phyloP scores from a whole-genome alignment of 202 grass and related monocot genomes.

The Zizania palustris region DNA sequence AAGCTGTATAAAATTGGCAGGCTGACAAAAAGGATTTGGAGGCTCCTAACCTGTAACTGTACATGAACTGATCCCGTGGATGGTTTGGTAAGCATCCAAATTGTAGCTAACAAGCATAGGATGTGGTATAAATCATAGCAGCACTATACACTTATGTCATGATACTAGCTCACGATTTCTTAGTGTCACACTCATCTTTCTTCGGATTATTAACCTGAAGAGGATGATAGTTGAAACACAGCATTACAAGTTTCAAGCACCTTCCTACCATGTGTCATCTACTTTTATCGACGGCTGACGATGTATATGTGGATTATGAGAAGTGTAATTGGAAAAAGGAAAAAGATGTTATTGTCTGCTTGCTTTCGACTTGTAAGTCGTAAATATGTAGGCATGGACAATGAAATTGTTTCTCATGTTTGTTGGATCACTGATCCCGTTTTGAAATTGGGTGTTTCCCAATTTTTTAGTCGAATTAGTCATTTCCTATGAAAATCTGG shows the following conservation, averaged over 20 bases:
- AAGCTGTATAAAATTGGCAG: slow-evolving; percentile 70
- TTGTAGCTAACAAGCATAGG: neutral
- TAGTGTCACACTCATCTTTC: neutral
- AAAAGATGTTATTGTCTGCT: neutral
- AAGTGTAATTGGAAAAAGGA: neutral
- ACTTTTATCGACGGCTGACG: slow-evolving; percentile 15
- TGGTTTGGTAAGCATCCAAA: neutral
- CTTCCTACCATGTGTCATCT: neutral
- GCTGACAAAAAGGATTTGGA: slow-evolving; percentile 65
- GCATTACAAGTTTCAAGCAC: neutral
- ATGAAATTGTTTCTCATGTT: no score
- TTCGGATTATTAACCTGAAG: slow-evolving; percentile 10
- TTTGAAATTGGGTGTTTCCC: no score
- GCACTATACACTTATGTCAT: neutral
- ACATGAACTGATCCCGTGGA: slow-evolving; percentile 38
- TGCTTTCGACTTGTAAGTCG: neutral
- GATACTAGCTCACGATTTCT: neutral
- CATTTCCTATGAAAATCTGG: no score
- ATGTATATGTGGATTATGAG: slow-evolving; percentile 2
- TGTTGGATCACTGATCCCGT: no score
- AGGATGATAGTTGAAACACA: neutral
- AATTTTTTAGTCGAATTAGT: no score
- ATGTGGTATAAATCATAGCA: neutral
- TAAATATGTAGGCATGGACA: no score
- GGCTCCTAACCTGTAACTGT: slow-evolving; percentile 67